Evolutionary conservation across 75 land plant species (phyloP), one percentile per base, ranked within the genome.

Genomic region (Cunninghamia lanceolata): DNA sequence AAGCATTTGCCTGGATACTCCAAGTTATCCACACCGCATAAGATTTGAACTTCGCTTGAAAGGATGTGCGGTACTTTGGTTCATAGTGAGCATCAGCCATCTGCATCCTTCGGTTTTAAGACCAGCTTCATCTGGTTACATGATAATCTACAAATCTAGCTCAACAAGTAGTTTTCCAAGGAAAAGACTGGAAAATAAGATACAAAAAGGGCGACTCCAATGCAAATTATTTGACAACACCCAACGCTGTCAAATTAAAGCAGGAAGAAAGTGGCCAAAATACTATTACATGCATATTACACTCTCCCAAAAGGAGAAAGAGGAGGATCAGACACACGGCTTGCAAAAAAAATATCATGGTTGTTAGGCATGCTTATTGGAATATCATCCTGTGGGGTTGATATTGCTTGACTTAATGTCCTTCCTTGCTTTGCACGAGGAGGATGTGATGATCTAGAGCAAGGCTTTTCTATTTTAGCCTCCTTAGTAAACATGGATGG

Each of bases 251-350:
- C 84, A 83, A 54, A 83, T 30, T 83, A 83, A 83, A 32, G 38
- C 39, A 35, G 63, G 17, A 52, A 83, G 63, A 46, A 54, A 52
- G 56, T 34, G 9, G 40, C 38, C 66, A 83, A 36, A 34, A 83
- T 83, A 80, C 82, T n/a, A n/a, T 80, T 83, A 52, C 47, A 46
- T 83, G 84, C 42, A 83, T 83, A 36, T 83, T 92, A 92, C 63
- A 88, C 93, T 35, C 93, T 90, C 32, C 89, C 94, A n/a, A 90
- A 89, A 15, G 94, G 94, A 52, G 94, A 92, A 82, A 79, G 78
- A 34, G 94, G 94, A 34, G 93, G 93, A 85, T 85, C 82, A 9
- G 90, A 83, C 28, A 89, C 88, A 88, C 92, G 86, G 68, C 82
- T 71, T 52, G 75, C 76, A 30, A 89, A 84, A 32, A 83, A 84